phyloP scores from a whole-genome alignment of 2,329 filamentous ascomycete genomes.

The Pestalotiopsis sp. region DNA sequence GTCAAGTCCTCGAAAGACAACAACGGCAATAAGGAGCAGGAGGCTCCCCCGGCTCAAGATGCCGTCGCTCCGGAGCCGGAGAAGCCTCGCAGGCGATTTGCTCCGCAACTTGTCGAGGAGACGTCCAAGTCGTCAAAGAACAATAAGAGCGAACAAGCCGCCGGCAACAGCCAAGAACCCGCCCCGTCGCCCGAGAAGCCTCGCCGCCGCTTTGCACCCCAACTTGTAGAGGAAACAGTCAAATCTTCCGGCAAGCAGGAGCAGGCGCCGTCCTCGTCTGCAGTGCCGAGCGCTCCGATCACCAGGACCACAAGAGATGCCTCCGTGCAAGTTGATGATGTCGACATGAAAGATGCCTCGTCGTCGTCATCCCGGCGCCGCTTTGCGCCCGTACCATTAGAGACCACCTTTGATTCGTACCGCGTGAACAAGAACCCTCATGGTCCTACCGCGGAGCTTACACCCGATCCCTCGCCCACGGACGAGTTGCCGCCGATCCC shows the following conservation, averaged over 20 bases:
- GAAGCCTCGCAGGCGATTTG: constrained; percentile 31
- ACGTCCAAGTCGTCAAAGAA: constrained; percentile 25
- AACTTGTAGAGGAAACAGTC: constrained; percentile 33
- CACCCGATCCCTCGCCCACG: constrained; percentile 53
- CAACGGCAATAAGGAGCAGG: neutral
- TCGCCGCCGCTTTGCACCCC: constrained; percentile 32
- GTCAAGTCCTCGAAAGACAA: constrained; percentile 23
- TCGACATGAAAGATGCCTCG: constrained; percentile 24
- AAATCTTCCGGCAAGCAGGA: constrained; percentile 22
- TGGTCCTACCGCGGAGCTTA: constrained; percentile 58
- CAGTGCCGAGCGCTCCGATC: constrained; percentile 22
- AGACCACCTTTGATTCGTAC: constrained; percentile 66
- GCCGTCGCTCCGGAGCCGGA: neutral
- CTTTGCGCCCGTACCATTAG: constrained; percentile 70
- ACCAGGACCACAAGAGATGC: constrained; percentile 27
- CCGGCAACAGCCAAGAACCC: constrained; percentile 16
- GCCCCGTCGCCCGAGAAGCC: constrained; percentile 20
- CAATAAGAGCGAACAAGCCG: neutral
- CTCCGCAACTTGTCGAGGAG: constrained; percentile 33
- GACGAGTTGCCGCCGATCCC: constrained; percentile 40
- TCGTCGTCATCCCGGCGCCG: constrained; percentile 46
- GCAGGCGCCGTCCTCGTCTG: neutral
- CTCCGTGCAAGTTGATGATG: constrained; percentile 28
- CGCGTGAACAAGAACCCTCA: constrained; percentile 42
- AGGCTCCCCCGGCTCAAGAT: neutral